These are phyloP conservation scores for Cercophora sp. DNA, from an alignment of 495 filamentous ascomycete genomes.

Conservation along the genomic window DNA sequence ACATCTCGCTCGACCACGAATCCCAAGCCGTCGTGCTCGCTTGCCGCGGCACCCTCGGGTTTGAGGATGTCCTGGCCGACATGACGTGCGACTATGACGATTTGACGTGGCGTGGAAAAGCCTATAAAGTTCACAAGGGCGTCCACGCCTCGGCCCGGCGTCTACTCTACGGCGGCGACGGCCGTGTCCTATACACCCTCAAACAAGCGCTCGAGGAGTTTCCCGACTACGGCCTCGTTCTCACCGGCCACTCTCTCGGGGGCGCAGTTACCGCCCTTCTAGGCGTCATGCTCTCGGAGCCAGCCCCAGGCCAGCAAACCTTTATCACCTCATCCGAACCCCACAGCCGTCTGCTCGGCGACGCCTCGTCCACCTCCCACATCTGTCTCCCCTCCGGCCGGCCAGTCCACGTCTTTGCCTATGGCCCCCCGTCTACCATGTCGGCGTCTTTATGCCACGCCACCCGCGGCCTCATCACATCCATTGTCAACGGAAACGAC, in stretches of 20 bases:
- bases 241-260: conserved; percentile 75
- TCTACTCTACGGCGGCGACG: conserved; percentile 61
- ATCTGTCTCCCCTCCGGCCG: conserved; percentile 60
- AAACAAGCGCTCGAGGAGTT: conserved; percentile 68
- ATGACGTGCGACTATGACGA: conserved; percentile 80
- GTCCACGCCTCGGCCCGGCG: conserved; percentile 73
- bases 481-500: conserved; percentile 67
- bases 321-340: conserved; percentile 46
- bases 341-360: conserved; percentile 40
- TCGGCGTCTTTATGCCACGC: conserved; percentile 67
- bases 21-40: conserved; percentile 74
- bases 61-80: conserved; percentile 77
- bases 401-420: conserved; percentile 75
- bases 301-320: conserved; percentile 38
- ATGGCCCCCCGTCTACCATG: conserved; percentile 70
- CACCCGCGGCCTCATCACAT: conserved; percentile 73
- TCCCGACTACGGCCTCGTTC: conserved; percentile 67
- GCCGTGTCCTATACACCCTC: conserved; percentile 63
- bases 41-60: conserved; percentile 72
- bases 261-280: conserved; percentile 71
- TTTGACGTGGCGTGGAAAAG: conserved; percentile 60
- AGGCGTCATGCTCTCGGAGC: conserved; percentile 69
- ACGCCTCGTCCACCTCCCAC: conserved; percentile 13
- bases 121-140: conserved; percentile 77
- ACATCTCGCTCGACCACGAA: conserved; percentile 71